phyloP scores from a whole-genome alignment of 148 eudicot genomes.

The Vaccinium corymbosum region DNA sequence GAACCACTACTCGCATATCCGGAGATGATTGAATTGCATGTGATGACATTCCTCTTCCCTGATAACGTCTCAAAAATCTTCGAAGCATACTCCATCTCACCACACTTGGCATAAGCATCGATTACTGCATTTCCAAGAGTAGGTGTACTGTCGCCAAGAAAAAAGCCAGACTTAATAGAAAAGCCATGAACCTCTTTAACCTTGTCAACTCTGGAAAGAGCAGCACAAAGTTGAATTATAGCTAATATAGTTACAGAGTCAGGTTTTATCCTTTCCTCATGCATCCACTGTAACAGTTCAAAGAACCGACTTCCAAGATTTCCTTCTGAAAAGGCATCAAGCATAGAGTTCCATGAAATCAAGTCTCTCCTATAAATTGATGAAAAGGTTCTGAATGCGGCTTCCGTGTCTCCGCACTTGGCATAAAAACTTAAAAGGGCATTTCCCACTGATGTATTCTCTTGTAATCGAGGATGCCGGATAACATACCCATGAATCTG shows the following conservation, averaged over 20 bases:
- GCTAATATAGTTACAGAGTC: constrained; percentile 60
- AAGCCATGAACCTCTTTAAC: constrained; percentile 69
- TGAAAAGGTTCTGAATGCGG: constrained; percentile 43
- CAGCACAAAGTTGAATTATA: constrained; percentile 47
- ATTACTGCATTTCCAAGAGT: constrained; percentile 50
- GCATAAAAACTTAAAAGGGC: constrained; percentile 59
- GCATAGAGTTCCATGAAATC: constrained; percentile 73
- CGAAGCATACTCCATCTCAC: constrained; percentile 45
- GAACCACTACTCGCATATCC: constrained; percentile 28
- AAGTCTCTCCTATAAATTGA: constrained; percentile 42
- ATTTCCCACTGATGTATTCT: constrained; percentile 44
- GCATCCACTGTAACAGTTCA: constrained; percentile 41
- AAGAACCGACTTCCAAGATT: constrained; percentile 30
- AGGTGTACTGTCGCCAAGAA: constrained; percentile 30
- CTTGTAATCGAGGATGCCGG: constrained; percentile 31
- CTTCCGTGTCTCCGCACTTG: constrained; percentile 42
- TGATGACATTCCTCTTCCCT: constrained; percentile 25
- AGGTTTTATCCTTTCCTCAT: constrained; percentile 40
- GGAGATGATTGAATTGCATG: constrained; percentile 37
- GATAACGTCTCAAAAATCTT: constrained; percentile 44
- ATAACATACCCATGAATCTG: constrained; percentile 61
- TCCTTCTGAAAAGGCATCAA: constrained; percentile 47
- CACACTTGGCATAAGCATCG: constrained; percentile 71
- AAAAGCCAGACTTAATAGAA: constrained; percentile 36
- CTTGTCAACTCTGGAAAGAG: constrained; percentile 29